phyloP scores from a whole-genome alignment of 2,329 filamentous ascomycete species.

The Fusarium penzigii region DNA sequence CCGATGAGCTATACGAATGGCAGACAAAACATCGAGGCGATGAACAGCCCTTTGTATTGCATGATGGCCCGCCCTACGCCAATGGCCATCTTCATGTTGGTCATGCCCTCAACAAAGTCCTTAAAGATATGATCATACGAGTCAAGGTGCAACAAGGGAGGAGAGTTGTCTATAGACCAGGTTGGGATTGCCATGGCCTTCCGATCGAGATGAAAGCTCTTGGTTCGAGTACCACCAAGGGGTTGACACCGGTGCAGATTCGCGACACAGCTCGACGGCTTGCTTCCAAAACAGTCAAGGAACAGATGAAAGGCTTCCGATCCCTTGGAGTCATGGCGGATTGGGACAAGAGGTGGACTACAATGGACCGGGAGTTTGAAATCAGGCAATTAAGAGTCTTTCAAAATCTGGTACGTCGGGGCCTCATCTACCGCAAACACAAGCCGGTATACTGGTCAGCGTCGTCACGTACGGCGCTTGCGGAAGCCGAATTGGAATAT shows the following conservation, averaged over 20 bases:
- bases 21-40: constrained; percentile 63
- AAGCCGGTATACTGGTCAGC: constrained; percentile 89
- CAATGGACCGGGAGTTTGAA: constrained; percentile 77
- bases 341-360: constrained; percentile 76
- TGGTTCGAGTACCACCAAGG: constrained; percentile 49
- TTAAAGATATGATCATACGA: constrained; percentile 91
- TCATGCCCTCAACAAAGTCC: constrained; percentile 93
- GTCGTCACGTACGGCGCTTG: constrained; percentile 75
- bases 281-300: constrained; percentile 66
- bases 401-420: constrained; percentile 70
- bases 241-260: constrained; percentile 57
- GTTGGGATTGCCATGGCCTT: constrained; percentile 97
- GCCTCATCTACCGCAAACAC: constrained; percentile 74
- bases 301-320: constrained; percentile 73
- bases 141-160: constrained; percentile 72
- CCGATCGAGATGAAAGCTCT: constrained; percentile 97
- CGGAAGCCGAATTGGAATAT: constrained; percentile 84
- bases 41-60: constrained; percentile 71
- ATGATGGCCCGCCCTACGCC: constrained; percentile 96
- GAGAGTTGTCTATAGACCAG: constrained; percentile 79
- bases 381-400: constrained; percentile 75
- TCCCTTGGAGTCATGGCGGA: constrained; percentile 79
- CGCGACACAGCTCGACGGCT: constrained; percentile 65
- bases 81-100: constrained; percentile 91
- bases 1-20: constrained; percentile 89